Evolutionary conservation across 2,329 filamentous ascomycete genomes (phyloP).

Genomic region (Fusarium scirpi): DNA sequence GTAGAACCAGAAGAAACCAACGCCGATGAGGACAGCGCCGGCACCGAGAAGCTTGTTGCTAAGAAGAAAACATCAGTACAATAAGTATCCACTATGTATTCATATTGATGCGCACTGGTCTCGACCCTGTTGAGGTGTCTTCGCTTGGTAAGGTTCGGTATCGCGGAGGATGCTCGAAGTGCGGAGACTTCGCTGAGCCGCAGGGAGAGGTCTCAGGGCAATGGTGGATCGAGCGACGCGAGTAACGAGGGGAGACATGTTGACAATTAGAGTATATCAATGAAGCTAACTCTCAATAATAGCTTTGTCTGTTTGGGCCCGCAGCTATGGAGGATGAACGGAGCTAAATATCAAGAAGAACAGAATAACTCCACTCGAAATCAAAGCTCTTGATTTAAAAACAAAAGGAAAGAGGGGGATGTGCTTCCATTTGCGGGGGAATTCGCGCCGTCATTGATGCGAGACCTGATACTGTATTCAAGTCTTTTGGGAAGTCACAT

Average conservation of each 20-base stretch:
- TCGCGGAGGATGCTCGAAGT: slow-evolving; percentile 34
- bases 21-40: slow-evolving; percentile 26
- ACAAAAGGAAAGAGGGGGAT: slow-evolving; percentile 3
- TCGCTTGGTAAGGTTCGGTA: slow-evolving; percentile 31
- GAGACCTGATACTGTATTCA: slow-evolving; percentile 8
- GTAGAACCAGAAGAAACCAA: slow-evolving; percentile 37
- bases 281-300: background rate
- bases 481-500: slow-evolving; percentile 16
- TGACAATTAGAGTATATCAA: background rate
- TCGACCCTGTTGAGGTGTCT: slow-evolving; percentile 23
- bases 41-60: slow-evolving; percentile 36
- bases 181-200: slow-evolving; percentile 33
- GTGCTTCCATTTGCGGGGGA: slow-evolving; percentile 20
- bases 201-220: slow-evolving; percentile 32
- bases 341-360: slow-evolving; percentile 27
- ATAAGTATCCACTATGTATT: fast-evolving
- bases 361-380: slow-evolving; percentile 14
- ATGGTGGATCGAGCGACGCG: slow-evolving; percentile 26
- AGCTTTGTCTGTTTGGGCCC: background rate
- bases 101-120: slow-evolving; percentile 19
- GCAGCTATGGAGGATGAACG: slow-evolving; percentile 18
- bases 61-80: background rate
- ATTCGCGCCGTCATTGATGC: slow-evolving; percentile 38
- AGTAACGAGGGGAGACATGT: slow-evolving; percentile 23
- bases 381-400: slow-evolving; percentile 27